These are phyloP conservation scores for Ramularia endophylla DNA, from an alignment of 2,329 filamentous ascomycete species.

Conservation along the genomic window DNA sequence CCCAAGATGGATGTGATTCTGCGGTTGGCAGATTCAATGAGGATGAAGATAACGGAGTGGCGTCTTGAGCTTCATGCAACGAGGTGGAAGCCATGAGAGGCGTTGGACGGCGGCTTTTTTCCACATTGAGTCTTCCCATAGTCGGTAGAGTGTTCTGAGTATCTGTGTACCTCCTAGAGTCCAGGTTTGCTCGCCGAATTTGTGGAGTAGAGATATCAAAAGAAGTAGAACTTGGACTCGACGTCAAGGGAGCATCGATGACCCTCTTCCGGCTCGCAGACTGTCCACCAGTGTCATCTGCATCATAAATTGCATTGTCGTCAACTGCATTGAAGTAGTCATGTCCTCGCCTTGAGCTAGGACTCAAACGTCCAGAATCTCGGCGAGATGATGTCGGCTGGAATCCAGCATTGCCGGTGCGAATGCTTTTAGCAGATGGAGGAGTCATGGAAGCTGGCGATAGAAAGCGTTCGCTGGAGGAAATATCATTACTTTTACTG, in stretches of 20 bases:
- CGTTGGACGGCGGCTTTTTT: conserved; percentile 22
- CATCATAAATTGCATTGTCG: conserved; percentile 24
- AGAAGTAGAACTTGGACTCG: conserved; percentile 14
- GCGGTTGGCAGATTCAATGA: conserved; percentile 10
- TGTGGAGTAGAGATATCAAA: conserved; percentile 22
- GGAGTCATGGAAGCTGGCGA: conserved; percentile 46
- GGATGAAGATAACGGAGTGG: conserved; percentile 6
- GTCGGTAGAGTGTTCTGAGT: conserved; percentile 19
- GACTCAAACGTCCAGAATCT: conserved; percentile 22
- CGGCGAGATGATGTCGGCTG: conserved; percentile 21
- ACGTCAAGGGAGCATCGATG: conserved; percentile 8
- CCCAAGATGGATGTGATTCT: conserved; percentile 17
- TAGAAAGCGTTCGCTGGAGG: conserved; percentile 37
- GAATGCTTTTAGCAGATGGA: conserved; percentile 17
- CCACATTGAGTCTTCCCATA: conserved; percentile 15
- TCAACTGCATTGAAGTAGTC: conserved; percentile 22
- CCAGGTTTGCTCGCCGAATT: conserved; percentile 18
- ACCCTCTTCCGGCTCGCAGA: conserved; percentile 10
- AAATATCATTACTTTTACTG: conserved; percentile 32
- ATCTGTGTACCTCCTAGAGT: conserved; percentile 27
- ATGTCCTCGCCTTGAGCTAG: conserved; percentile 14
- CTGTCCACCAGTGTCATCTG: conserved; percentile 14
- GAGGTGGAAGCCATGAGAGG: conserved; percentile 23
- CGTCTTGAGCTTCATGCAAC: conserved; percentile 18
- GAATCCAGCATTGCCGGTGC: conserved; percentile 5